Conservation (phyloP, 1,284 basidiomycete genomes). For the Tilletia indica region DNA sequence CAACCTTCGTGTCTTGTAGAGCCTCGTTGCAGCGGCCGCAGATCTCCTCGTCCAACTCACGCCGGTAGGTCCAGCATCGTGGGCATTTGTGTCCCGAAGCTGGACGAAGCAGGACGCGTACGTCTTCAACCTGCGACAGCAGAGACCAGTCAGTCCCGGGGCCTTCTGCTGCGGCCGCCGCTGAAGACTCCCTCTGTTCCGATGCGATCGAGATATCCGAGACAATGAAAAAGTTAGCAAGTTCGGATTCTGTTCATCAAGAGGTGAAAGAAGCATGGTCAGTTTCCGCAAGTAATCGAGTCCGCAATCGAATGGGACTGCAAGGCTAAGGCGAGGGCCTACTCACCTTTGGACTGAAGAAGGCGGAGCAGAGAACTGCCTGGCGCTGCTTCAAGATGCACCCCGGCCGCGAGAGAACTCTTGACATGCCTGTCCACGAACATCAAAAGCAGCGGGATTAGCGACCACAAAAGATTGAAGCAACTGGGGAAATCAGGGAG, state of each 20-base stretch:
- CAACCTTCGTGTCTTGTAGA: neutral
- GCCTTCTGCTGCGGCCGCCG: neutral
- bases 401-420: conserved; percentile 37
- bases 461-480: neutral
- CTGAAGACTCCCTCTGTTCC: neutral
- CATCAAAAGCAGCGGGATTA: neutral
- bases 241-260: conserved; percentile 19
- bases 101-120: conserved; percentile 29
- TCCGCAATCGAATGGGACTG: neutral
- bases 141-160: conserved; percentile 10
- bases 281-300: neutral
- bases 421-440: conserved; percentile 25
- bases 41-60: conserved; percentile 20
- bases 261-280: neutral
- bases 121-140: neutral
- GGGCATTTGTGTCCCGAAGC: conserved; percentile 40
- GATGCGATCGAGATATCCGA: conserved; percentile 32
- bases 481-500: too few relatives aligned
- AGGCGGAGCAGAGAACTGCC: neutral
- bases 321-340: too few relatives aligned
- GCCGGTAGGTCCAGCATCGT: conserved; percentile 36
- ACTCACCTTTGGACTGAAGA: neutral
- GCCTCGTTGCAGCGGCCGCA: conserved; percentile 23
- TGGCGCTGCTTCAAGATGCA: conserved; percentile 27
- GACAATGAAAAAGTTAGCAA: conserved; percentile 41